Base-by-base conservation (phyloP, 768 basidiomycete species). In the Pleurotus cornucopiae region DNA sequence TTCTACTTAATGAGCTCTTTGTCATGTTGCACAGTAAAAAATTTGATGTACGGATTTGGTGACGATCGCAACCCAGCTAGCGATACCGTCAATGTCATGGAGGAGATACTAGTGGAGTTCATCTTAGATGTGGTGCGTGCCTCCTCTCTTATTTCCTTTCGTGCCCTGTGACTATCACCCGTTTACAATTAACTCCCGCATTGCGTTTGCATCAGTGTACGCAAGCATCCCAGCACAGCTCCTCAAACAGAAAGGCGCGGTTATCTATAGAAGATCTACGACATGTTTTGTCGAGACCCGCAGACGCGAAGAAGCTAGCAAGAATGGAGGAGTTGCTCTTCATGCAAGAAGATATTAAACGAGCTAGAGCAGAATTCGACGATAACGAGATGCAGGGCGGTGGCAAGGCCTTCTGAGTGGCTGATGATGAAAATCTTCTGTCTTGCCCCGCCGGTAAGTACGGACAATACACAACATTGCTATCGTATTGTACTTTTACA, bases 261-360 rank as follows among this genome's bases (percentile, higher is more conserved):
- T 65, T 93, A 46, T 88, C 91, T 2, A 84, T 94, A 56, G 94
- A 96, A 64, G 94, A 95, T 65, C 74, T 96, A 48, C 80, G 91
- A 21, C 82, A 87, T 57, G 89, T 83, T 5, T 73, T 96, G 20
- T 90, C 91, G 23, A 77, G 86, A 48, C 87, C 89, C 2, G 89
- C 89, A n/a, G 94, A 95, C 64, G 86, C 89, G 30, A 94, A 94
- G 71, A 95, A 95, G 68, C 80, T 95, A 20, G 92, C 93, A 14
- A 79, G 94, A 55, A 86, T 95, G 84, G 93, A 96, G 67, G 94
- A 96, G 66, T 71, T 96, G 37, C 66, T 95, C 34, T 93, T 92
- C 75, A 92, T 94, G 88, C 91, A 94, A 67, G 91, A 93, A 66
- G 93, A 94, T 63, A 94, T 95, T 70, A 91, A 93, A 67, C 84